phyloP scores from a whole-genome alignment of 1,139 yeast species.

The Kodamaea sp. region DNA sequence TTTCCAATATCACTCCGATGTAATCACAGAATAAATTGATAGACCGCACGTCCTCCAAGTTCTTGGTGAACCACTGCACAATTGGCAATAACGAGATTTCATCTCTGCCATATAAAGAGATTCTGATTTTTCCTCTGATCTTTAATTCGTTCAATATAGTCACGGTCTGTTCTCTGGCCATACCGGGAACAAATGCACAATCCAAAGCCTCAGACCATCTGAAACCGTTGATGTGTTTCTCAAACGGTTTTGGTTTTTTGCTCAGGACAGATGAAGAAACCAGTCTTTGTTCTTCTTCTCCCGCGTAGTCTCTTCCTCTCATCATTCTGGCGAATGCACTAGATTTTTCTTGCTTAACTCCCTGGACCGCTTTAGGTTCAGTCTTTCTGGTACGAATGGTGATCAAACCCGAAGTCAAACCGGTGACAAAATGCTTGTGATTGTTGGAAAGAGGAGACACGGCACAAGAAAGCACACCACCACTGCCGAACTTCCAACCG shows the following conservation, averaged over 20 bases:
- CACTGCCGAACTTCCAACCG: slow-evolving; percentile 93
- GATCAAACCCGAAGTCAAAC: slow-evolving; percentile 84
- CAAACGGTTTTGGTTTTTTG: slow-evolving; percentile 76
- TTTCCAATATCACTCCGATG: slow-evolving; percentile 75
- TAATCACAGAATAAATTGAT: slow-evolving; percentile 80
- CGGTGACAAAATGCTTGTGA: slow-evolving; percentile 90
- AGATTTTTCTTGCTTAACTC: slow-evolving; percentile 47
- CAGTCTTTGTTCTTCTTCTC: slow-evolving; percentile 80
- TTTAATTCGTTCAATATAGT: slow-evolving; percentile 83
- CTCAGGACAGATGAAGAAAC: slow-evolving; percentile 56
- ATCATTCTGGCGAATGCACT: slow-evolving; percentile 73
- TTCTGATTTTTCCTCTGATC: slow-evolving; percentile 82
- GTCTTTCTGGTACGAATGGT: slow-evolving; percentile 87
- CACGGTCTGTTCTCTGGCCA: slow-evolving; percentile 74
- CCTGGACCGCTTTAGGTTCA: slow-evolving; percentile 56
- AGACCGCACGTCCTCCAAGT: slow-evolving; percentile 77
- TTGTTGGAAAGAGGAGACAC: slow-evolving; percentile 69
- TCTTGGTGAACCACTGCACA: slow-evolving; percentile 76
- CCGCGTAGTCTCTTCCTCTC: slow-evolving; percentile 88
- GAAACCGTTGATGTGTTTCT: slow-evolving; percentile 80
- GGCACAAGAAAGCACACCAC: slow-evolving; percentile 86
- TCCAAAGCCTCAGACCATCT: slow-evolving; percentile 93
- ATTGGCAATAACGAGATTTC: slow-evolving; percentile 84
- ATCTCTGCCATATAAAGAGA: slow-evolving; percentile 77
- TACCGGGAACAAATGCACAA: slow-evolving; percentile 75